Base-by-base conservation (phyloP, 306 rosid genomes). In the Quercus bicolor region DNA sequence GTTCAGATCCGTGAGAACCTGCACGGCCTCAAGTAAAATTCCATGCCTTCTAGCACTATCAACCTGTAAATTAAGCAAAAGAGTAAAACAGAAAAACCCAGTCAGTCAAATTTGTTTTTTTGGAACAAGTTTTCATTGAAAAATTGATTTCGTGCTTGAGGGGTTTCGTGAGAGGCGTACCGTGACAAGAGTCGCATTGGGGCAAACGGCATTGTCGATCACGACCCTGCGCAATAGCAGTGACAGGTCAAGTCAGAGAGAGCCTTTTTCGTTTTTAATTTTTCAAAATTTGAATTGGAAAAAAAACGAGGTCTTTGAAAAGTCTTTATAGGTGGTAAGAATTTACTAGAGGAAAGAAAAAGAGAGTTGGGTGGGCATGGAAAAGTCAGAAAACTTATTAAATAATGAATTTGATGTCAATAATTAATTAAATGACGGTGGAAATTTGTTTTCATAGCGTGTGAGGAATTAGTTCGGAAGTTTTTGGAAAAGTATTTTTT, bases 41-140 rank as follows among this genome's bases (percentile, higher is more conserved):
- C 96, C 97, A 81, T 87, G 91, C 72, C 91, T 90, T 90, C 99
- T 90, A 15, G 96, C 97, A 64, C 99, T 95, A 57, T 92, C 97
- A 64, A 95, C 93, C 98, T 94, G 80, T 23, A 19, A 60, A 80
- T 82, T 61, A 79, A 77, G 59, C 5, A 59, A 74, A 77, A 24
- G 75, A 75, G 9, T 75, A 16, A 68, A 14, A 3, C 43, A 15
- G 26, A 6, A 28, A 66, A 8, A 40, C 16, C 14, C 53, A 48
- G 31, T 19, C 3, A 31, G 82, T 68, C 77, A 60, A 73, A 0
- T 62, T 62, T 19, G 48, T 40, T 52, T 72, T 48, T 2, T 20
- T 5, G 55, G 9, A 7, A 75, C 76, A 79, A 68, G 43, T 8
- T 57, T 40, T 48, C 20, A 5, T 34, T 37, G 57, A 84, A 40